Conservation (phyloP, 2,329 filamentous ascomycete genomes). For the Fusarium odoratissimum region DNA sequence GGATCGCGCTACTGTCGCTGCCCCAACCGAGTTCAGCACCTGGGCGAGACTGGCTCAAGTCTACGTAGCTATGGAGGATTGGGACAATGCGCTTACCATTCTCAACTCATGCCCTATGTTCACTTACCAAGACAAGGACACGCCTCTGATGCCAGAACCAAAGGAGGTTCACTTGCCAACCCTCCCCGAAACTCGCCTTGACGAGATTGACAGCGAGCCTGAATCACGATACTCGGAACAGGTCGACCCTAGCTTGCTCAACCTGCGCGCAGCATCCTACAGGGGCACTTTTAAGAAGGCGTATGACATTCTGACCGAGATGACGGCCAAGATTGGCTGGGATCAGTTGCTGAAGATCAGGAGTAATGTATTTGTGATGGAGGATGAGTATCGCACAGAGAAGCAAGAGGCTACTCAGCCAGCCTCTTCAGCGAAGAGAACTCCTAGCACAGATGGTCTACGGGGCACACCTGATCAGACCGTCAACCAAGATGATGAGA, state of each 20-base stretch:
- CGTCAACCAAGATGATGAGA: conserved; percentile 59
- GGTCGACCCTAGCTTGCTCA: conserved; percentile 86
- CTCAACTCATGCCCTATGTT: conserved; percentile 99
- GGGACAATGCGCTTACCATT: conserved; percentile 94
- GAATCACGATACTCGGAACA: conserved; percentile 84
- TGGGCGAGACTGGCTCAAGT: conserved; percentile 95
- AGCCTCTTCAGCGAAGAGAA: conserved; percentile 67
- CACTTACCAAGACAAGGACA: conserved; percentile 98
- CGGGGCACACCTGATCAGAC: conserved; percentile 74
- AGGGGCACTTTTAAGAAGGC: conserved; percentile 96
- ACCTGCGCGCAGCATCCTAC: conserved; percentile 88
- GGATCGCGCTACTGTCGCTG: conserved; percentile 92
- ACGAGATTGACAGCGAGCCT: conserved; percentile 95
- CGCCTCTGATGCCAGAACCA: conserved; percentile 92
- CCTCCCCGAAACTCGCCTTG: conserved; percentile 86
- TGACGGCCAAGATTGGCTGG: conserved; percentile 97
- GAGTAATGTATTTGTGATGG: conserved; percentile 99
- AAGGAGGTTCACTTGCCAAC: conserved; percentile 88
- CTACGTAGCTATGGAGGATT: conserved; percentile 93
- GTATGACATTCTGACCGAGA: conserved; percentile 92
- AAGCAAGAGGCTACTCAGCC: conserved; percentile 71
- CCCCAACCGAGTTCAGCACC: conserved; percentile 95
- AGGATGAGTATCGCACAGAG: conserved; percentile 96
- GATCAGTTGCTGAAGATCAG: conserved; percentile 94
- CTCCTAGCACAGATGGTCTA: conserved; percentile 82